A percentile compares a stretch with the other conserved stretches of the same genome.
Evolutionary conservation across 2,329 filamentous ascomycete species (phyloP).

Genomic region (Aspergillus amoenus): DNA sequence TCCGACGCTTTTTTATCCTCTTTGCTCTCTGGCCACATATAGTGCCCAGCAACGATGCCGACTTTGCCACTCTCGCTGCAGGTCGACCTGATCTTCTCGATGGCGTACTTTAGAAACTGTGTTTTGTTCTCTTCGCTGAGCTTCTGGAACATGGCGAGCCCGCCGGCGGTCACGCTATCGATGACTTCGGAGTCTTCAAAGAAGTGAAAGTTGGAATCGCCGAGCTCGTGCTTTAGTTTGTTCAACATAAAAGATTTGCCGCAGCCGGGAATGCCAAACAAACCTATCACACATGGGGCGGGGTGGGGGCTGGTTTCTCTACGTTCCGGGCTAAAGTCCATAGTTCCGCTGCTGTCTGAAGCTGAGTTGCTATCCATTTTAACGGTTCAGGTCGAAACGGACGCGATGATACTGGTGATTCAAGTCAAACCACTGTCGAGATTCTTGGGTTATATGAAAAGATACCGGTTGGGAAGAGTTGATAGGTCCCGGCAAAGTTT

Average conservation of each 20-base stretch:
- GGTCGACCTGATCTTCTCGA: not conserved
- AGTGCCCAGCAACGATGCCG: constrained; percentile 57
- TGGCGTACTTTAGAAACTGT: not conserved
- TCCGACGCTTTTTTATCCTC: not conserved
- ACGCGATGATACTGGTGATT: no score
- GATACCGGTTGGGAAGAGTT: no score
- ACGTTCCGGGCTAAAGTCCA: no score
- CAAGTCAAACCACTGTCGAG: no score
- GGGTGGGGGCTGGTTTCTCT: no score
- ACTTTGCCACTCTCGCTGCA: constrained; percentile 1
- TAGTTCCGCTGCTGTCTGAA: no score
- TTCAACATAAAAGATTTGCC: not conserved
- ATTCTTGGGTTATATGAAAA: no score
- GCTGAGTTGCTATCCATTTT: no score
- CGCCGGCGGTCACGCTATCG: not conserved
- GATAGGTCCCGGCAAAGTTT: no score
- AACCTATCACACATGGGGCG: not conserved
- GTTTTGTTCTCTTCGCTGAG: not conserved
- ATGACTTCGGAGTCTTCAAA: not conserved
- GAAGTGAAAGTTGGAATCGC: not conserved
- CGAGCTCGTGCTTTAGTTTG: constrained; percentile 1
- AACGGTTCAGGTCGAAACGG: no score
- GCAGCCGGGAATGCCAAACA: constrained; percentile 1
- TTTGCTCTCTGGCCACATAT: constrained; percentile 49
- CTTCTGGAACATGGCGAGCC: not conserved